These are phyloP conservation scores for Talaromyces sp. DNA, from an alignment of 2,329 filamentous ascomycete species.

Conservation along the genomic window DNA sequence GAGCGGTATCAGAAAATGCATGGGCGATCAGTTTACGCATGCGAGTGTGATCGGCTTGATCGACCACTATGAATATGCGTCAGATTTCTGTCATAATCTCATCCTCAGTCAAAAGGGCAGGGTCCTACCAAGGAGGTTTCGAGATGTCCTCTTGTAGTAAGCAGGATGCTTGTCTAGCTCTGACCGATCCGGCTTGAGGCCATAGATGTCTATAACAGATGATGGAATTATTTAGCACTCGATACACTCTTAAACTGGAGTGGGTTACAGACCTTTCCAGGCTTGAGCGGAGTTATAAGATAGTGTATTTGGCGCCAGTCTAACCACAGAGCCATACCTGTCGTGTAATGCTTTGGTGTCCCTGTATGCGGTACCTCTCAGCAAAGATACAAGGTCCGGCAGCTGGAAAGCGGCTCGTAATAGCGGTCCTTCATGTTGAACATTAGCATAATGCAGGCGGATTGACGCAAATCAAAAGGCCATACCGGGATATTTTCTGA, in stretches of 20 bases:
- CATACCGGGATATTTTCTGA: slow-evolving; percentile 16
- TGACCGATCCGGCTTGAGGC: slow-evolving; percentile 15
- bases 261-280: slow-evolving; percentile 15
- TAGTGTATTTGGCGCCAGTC: slow-evolving; percentile 15
- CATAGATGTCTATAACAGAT: slow-evolving; percentile 8
- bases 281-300: slow-evolving; percentile 16
- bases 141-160: slow-evolving; percentile 3
- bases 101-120: too few relatives aligned
- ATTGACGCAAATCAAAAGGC: neutral
- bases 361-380: slow-evolving; percentile 13
- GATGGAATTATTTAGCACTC: neutral
- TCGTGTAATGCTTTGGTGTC: slow-evolving; percentile 15
- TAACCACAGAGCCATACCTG: slow-evolving; percentile 13
- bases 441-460: neutral
- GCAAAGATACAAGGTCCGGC: neutral
- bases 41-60: slow-evolving; percentile 29
- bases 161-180: slow-evolving; percentile 11
- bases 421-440: neutral
- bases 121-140: slow-evolving; percentile 6
- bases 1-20: slow-evolving; percentile 38
- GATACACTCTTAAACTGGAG: neutral
- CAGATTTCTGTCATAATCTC: neutral
- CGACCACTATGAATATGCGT: neutral
- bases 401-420: slow-evolving; percentile 4
- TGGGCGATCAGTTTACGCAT: slow-evolving; percentile 36